These are phyloP conservation scores for Boletus subluridellus DNA, from an alignment of 1,284 basidiomycete genomes.

Conservation along the genomic window DNA sequence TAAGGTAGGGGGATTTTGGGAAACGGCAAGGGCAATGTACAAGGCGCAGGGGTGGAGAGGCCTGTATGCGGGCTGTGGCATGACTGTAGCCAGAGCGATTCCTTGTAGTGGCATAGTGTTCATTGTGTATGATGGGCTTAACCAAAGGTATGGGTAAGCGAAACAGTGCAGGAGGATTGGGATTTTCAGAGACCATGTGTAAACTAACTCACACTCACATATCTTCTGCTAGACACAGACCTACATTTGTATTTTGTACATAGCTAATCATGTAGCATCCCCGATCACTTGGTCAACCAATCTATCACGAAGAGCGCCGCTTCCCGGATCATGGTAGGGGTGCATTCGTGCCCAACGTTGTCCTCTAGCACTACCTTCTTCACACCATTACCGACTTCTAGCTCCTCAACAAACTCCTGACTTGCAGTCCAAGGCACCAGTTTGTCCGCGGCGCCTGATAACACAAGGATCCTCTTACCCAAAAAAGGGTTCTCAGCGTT, in stretches of 20 bases:
- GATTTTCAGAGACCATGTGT: neutral
- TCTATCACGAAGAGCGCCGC: conserved; percentile 45
- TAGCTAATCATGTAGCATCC: neutral
- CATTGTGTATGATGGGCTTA: neutral
- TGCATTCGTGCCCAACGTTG: conserved; percentile 53
- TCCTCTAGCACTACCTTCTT: conserved; percentile 49
- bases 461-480: conserved; percentile 65
- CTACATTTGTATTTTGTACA: neutral
- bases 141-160: neutral
- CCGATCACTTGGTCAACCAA: conserved; percentile 26
- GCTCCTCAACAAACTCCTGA: conserved; percentile 48
- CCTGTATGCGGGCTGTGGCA: conserved; percentile 78
- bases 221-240: neutral
- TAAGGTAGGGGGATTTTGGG: conserved; percentile 49
- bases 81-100: neutral
- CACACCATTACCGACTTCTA: conserved; percentile 52
- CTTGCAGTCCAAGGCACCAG: conserved; percentile 63
- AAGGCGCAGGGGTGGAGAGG: conserved; percentile 68
- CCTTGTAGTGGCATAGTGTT: neutral
- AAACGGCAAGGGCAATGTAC: conserved; percentile 68
- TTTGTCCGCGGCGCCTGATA: conserved; percentile 59
- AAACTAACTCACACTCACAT: neutral
- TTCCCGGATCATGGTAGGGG: conserved; percentile 49
- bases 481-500: conserved; percentile 54
- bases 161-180: neutral